Base-by-base conservation (phyloP, 2,329 filamentous ascomycete genomes). In the Xylariaceae sp. region DNA sequence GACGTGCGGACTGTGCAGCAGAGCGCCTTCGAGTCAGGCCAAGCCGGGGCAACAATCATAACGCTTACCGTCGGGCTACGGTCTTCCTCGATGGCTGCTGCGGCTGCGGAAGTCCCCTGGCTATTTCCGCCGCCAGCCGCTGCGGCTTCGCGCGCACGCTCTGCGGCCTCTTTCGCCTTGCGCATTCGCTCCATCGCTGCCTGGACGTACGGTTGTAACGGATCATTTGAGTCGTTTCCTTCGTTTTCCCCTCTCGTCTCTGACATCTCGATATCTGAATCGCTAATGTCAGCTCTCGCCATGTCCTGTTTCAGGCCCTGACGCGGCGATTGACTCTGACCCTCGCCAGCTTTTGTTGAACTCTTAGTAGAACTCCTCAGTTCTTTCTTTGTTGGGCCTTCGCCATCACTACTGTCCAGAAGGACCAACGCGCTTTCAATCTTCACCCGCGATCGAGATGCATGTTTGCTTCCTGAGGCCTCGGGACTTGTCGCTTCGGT, bases 1-100 rank as follows among this genome's bases (percentile, higher is more conserved):
- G 82, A 83, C 61, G 90, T 79, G 66, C 84, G 85, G 45, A 89
- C 83, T 53, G 81, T 85, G 55, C 89, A 80, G 44, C 90, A 76
- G 35, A 91, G 70, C 7, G 83, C 74, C 23, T 76, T 81, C 0
- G 88, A 83, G 50, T 79, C 77, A 0, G 82, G 78, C 4, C 97
- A 80, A 2, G 77, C 74, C 0, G 92, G 62, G 39, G 62, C 90
- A 0, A 80, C 82, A 63, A 97, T 83, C 37, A 92, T 76, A 23
- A 93, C 82, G 58, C 82, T 76, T 47, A 90, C 78, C 10, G 81
- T 68, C 0, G 80, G 75, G 11, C 23, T 52, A 49, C 60, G 60
- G 10, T 62, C 64, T n/a, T 55, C 60, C 8, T 61, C 54, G 17
- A 37, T 9, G 8, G 53, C 47, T 7, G 57, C 51, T 47, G 47